Conservation (phyloP, 495 filamentous ascomycete species). For the Echria macrotheca region DNA sequence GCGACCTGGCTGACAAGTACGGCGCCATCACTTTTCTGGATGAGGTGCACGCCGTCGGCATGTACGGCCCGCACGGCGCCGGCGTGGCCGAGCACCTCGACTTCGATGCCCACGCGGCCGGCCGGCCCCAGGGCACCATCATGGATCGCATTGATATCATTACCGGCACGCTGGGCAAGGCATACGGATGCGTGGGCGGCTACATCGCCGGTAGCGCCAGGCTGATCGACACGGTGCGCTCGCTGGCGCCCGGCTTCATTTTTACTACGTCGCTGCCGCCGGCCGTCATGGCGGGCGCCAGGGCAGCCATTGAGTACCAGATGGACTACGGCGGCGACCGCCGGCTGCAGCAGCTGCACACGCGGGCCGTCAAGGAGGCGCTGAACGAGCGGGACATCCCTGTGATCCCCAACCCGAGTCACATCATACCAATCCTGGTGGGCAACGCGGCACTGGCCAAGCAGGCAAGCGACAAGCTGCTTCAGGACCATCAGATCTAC, state of each 20-base stretch:
- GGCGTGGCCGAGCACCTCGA: conserved; percentile 97
- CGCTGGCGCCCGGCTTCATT: conserved; percentile 94
- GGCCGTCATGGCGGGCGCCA: conserved; percentile 92
- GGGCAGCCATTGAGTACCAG: conserved; percentile 90
- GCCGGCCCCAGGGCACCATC: conserved; percentile 72
- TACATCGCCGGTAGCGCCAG: conserved; percentile 90
- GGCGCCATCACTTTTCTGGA: conserved; percentile 96
- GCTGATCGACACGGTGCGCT: conserved; percentile 92
- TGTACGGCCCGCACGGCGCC: conserved; percentile 96
- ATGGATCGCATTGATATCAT: conserved; percentile 98
- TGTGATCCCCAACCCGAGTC: conserved; percentile 96
- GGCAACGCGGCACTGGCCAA: conserved; percentile 93
- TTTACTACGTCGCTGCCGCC: conserved; percentile 97
- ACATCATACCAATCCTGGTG: conserved; percentile 92
- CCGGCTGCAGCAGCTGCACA: conserved; percentile 89
- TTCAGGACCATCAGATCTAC: conserved; percentile 86
- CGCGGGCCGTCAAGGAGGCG: conserved; percentile 79
- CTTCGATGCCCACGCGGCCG: conserved; percentile 68
- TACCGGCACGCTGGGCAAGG: conserved; percentile 93
- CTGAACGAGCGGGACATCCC: conserved; percentile 76
- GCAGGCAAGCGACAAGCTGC: conserved; percentile 78
- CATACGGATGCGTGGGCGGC: conserved; percentile 94
- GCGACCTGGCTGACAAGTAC: conserved; percentile 94
- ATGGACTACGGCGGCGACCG: conserved; percentile 74
- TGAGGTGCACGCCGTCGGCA: conserved; percentile 97